Evolutionary conservation across 164 flowering plant species (phyloP).

Genomic region (Macadamia tetraphylla): DNA sequence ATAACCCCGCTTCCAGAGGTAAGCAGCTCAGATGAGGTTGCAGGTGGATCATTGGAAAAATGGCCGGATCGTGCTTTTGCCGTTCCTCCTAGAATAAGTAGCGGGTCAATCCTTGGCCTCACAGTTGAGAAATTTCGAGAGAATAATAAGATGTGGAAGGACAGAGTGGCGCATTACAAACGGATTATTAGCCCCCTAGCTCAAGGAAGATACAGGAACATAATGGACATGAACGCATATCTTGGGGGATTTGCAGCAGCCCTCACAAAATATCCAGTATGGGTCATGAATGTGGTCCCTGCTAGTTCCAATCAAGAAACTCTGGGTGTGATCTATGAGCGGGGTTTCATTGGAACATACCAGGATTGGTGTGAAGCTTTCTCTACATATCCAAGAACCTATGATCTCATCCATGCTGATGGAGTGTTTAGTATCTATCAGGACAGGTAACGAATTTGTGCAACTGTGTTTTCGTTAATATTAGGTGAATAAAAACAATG

Average conservation of each 20-base stretch:
- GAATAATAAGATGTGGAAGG: slow-evolving; percentile 76
- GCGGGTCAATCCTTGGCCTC: slow-evolving; percentile 60
- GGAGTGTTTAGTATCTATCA: slow-evolving; percentile 75
- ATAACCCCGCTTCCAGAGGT: slow-evolving; percentile 85
- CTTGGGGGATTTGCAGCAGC: slow-evolving; percentile 96
- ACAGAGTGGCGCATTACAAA: slow-evolving; percentile 60
- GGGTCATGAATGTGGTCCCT: slow-evolving; percentile 99
- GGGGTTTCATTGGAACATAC: slow-evolving; percentile 90
- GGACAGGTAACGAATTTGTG: slow-evolving; percentile 62
- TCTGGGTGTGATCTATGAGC: slow-evolving; percentile 74
- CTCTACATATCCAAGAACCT: slow-evolving; percentile 95
- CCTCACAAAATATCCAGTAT: slow-evolving; percentile 59
- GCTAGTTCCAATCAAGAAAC: slow-evolving; percentile 61
- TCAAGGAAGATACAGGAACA: slow-evolving; percentile 63
- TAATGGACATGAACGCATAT: slow-evolving; percentile 96
- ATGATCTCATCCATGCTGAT: slow-evolving; percentile 88
- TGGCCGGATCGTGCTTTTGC: slow-evolving; percentile 88
- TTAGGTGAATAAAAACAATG: no score
- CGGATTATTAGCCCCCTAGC: slow-evolving; percentile 33
- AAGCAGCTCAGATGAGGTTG: slow-evolving; percentile 56
- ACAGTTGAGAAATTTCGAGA: slow-evolving; percentile 51
- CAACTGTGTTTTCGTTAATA: no score
- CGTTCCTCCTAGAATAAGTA: slow-evolving; percentile 77
- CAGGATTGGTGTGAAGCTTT: slow-evolving; percentile 99
- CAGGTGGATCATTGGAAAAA: slow-evolving; percentile 79